Conservation (phyloP, 139 green algal genomes). For the Mesotaenium endlicherianum region DNA sequence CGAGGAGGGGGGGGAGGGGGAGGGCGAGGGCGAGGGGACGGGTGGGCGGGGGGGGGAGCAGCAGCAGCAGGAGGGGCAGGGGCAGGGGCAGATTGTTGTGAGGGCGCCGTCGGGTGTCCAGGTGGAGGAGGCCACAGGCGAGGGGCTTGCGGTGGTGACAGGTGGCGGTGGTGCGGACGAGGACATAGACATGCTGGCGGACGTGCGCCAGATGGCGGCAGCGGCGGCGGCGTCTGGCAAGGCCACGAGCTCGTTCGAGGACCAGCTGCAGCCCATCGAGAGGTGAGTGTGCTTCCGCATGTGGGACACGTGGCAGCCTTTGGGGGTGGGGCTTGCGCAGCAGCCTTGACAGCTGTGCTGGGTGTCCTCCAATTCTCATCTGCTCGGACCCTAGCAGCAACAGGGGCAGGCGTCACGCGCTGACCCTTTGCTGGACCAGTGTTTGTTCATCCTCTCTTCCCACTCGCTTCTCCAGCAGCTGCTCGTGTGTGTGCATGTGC, state of each 20-base stretch:
- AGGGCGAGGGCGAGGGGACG: background rate
- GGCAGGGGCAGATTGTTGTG: background rate
- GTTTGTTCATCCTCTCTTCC: too few species aligned
- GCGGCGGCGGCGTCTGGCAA: constrained; percentile 35
- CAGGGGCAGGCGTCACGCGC: too few species aligned
- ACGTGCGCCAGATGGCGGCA: constrained; percentile 41
- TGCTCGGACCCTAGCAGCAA: too few species aligned
- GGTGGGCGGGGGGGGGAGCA: constrained; percentile 11
- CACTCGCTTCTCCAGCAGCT: too few species aligned
- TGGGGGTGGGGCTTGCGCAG: too few species aligned
- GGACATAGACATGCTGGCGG: constrained; percentile 48
- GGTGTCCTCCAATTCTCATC: too few species aligned
- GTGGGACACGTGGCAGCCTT: too few species aligned
- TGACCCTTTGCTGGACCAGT: too few species aligned
- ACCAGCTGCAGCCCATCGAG: constrained; percentile 44
- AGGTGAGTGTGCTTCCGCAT: too few species aligned
- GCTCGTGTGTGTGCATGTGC: too few species aligned
- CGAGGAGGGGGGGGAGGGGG: constrained; percentile 24
- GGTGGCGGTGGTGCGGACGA: background rate
- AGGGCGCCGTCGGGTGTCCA: background rate
- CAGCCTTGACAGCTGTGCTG: too few species aligned
- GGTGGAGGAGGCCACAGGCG: background rate
- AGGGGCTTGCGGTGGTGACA: background rate
- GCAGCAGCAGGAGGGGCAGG: background rate
- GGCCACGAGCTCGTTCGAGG: constrained; percentile 10